A percentile compares a stretch with the other conserved stretches of the same genome.
phyloP scores from a whole-genome alignment of 169 alveolate genomes.

The Plasmodium gallinaceum region DNA sequence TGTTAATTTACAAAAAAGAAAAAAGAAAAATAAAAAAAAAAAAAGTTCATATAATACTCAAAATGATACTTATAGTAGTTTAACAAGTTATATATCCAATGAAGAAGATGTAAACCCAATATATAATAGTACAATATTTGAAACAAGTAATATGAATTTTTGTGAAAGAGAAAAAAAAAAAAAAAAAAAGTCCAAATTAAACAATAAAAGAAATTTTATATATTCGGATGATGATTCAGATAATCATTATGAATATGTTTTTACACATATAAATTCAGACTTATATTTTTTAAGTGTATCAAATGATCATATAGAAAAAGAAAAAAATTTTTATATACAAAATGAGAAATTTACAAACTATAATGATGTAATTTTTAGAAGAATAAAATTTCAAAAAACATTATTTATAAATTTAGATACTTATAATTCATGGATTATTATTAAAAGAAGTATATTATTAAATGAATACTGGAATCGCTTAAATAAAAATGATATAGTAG shows the following conservation, averaged over 20 bases:
- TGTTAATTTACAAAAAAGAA: constrained; percentile 49
- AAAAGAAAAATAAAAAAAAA: constrained; percentile 23
- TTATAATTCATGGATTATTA: constrained; percentile 56
- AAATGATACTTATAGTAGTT: constrained; percentile 26
- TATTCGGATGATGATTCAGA: constrained; percentile 74
- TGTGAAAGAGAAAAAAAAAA: constrained; percentile 8
- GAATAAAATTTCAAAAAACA: constrained; percentile 36
- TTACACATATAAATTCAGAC: constrained; percentile 64
- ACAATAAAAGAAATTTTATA: constrained; percentile 24
- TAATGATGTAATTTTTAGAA: constrained; percentile 57
- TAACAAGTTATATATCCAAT: constrained; percentile 3
- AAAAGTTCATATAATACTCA: constrained; percentile 14
- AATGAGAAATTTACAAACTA: constrained; percentile 44
- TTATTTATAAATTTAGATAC: constrained; percentile 56
- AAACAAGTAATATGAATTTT: constrained; percentile 62
- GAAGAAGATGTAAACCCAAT: constrained; percentile 49
- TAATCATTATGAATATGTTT: constrained; percentile 64
- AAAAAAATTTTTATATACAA: constrained; percentile 53
- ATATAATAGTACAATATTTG: constrained; percentile 73
- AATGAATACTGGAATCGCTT: constrained; percentile 34
- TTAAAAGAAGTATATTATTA: constrained; percentile 46
- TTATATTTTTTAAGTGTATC: constrained; percentile 64
- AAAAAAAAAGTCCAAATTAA: constrained; percentile 10
- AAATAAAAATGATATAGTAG: constrained; percentile 49
- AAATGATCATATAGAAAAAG: constrained; percentile 74